Evolutionary conservation across 2,329 filamentous ascomycete species (phyloP).

Genomic region (Nothopassalora personata): DNA sequence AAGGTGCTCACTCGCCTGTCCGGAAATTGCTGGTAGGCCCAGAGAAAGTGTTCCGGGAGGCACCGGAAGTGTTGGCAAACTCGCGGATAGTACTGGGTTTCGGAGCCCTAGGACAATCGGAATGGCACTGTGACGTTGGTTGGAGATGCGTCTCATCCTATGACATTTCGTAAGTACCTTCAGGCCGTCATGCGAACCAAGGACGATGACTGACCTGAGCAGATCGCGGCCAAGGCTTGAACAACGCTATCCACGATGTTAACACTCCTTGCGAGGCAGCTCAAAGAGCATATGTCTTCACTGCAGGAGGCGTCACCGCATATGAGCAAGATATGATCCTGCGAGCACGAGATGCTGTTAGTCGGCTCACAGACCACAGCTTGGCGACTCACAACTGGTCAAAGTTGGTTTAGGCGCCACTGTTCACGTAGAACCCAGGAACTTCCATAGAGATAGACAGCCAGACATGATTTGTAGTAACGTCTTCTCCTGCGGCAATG

Average conservation of each 20-base stretch:
- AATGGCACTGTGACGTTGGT: slow-evolving; percentile 30
- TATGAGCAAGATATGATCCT: slow-evolving; percentile 19
- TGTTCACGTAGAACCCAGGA: slow-evolving; percentile 17
- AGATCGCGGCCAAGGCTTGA: slow-evolving; percentile 43
- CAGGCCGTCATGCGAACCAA: background rate
- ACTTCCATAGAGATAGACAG: slow-evolving; percentile 14
- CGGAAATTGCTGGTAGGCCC: slow-evolving; percentile 13
- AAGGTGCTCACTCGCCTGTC: slow-evolving; percentile 31
- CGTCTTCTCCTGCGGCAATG: no score
- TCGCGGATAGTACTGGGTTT: slow-evolving; percentile 22
- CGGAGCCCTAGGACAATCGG: slow-evolving; percentile 22
- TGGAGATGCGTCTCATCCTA: slow-evolving; percentile 41
- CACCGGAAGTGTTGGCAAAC: slow-evolving; percentile 19
- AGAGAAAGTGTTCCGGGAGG: slow-evolving; percentile 13
- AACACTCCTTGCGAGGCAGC: slow-evolving; percentile 16
- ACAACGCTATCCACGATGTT: slow-evolving; percentile 40
- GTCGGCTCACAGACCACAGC: slow-evolving; percentile 12
- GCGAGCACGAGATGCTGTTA: slow-evolving; percentile 12
- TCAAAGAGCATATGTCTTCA: slow-evolving; percentile 9
- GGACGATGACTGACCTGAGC: slow-evolving; percentile 22
- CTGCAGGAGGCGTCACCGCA: slow-evolving; percentile 4
- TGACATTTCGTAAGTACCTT: slow-evolving; percentile 28
- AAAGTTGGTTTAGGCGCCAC: slow-evolving; percentile 13
- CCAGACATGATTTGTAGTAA: background rate
- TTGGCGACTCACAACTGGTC: slow-evolving; percentile 15